Evolutionary conservation across 2,329 filamentous ascomycete species (phyloP), one percentile per base, ranked within the genome.

Genomic region (Arthrobotrys conoides): DNA sequence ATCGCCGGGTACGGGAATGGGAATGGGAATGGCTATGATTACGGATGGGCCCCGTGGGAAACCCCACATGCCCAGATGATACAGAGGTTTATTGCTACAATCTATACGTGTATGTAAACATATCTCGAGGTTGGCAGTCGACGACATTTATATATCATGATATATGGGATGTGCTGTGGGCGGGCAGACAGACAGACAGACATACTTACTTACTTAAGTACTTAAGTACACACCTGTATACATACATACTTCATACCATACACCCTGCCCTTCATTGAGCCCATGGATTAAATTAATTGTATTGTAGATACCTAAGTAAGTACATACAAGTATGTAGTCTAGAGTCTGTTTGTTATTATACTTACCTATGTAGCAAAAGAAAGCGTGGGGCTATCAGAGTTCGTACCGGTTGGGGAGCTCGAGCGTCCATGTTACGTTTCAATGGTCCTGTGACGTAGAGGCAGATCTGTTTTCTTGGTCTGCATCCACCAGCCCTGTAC

Each of bases 401-500:
- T 44, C 20, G 57, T 16, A 61, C 10, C 44, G 36, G 57, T n/a
- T 41, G 38, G 38, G 10, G 12, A 30, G 27, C 27, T 30, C 27
- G 27, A 30, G 27, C 27, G 6, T 30, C 6, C 27, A 30, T 30
- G 27, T 24, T 51, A 10, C n/a, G 46, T 24, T 51, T 51, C 2
- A 51, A 51, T 51, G 57, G 72, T 70, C 72, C 38, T 67, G 72
- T 76, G 72, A 76, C 72, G 72, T 76, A 70, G 72, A 66, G 72
- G 44, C 63, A 63, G 66, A 70, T 70, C 36, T 65, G 72, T 71
- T 76, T 76, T 76, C 66, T 71, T 76, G 65, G 66, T 65, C 36
- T 38, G 27, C 64, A 46, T 46, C 44, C 44, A 24, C 48, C 22
- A n/a, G 48, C 18, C 22, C 48, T 24, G 22, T 49, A 6, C 65